Percentiles rank a stretch among this genome's conserved stretches.
Conservation (phyloP, 192 early-diverging fungal genomes). For the Umbelopsis sp. region DNA sequence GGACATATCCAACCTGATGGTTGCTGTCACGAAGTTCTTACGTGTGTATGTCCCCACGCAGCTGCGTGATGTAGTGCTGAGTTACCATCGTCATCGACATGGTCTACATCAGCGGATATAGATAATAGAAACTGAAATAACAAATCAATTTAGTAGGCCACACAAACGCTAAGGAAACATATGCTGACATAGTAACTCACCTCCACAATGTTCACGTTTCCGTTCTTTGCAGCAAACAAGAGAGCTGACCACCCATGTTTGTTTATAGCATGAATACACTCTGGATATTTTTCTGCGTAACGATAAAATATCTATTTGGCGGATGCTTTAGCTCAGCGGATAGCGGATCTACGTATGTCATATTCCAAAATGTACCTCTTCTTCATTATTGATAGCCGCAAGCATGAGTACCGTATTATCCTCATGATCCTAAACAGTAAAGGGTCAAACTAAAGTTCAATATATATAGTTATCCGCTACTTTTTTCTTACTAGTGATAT, state of each 20-base stretch:
- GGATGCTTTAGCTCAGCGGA: no score
- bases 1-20: not conserved
- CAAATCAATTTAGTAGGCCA: not conserved
- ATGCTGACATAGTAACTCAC: constrained; percentile 24
- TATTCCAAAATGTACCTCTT: constrained; percentile 31
- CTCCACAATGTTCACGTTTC: constrained; percentile 38
- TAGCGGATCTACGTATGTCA: not conserved
- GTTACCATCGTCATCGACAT: constrained; percentile 45
- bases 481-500: constrained; percentile 36
- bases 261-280: constrained; percentile 40
- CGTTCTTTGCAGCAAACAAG: constrained; percentile 40
- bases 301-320: constrained; percentile 32
- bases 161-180: not conserved
- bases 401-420: constrained; percentile 42
- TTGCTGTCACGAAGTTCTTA: not conserved
- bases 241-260: constrained; percentile 36
- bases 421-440: constrained; percentile 26
- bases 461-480: not conserved
- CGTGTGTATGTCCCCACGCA: constrained; percentile 39
- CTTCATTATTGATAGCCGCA: constrained; percentile 35
- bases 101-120: constrained; percentile 39
- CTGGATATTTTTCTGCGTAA: constrained; percentile 36
- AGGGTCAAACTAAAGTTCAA: not conserved
- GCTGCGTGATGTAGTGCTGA: constrained; percentile 42
- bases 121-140: constrained; percentile 29